These are phyloP conservation scores for Boechera retrofracta DNA, from an alignment of 345 rosid genomes.

Conservation along the genomic window DNA sequence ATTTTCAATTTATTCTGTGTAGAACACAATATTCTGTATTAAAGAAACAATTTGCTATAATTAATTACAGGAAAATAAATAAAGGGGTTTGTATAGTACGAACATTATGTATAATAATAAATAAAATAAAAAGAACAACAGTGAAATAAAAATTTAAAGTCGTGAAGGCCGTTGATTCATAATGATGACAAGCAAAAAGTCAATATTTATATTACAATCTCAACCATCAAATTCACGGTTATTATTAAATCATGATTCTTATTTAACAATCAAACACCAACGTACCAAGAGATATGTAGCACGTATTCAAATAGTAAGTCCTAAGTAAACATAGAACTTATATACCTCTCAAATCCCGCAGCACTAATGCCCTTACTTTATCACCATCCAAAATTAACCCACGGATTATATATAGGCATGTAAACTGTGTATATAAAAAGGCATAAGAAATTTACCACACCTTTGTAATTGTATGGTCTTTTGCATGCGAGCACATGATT, in stretches of 20 bases:
- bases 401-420: slow-evolving; percentile 2
- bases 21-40: slow-evolving; percentile 5
- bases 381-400: not conserved
- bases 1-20: slow-evolving; percentile 7
- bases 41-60: slow-evolving; percentile 10
- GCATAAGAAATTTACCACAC: not conserved
- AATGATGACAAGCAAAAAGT: slow-evolving; percentile 24
- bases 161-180: slow-evolving; percentile 26
- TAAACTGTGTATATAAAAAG: not conserved
- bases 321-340: slow-evolving; percentile 19
- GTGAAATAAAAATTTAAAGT: slow-evolving; percentile 18
- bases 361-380: slow-evolving; percentile 1
- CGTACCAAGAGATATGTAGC: slow-evolving; percentile 17
- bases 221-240: slow-evolving; percentile 32
- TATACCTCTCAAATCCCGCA: not conserved
- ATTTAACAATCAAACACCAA: slow-evolving; percentile 23
- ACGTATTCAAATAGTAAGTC: slow-evolving; percentile 21
- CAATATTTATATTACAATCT: slow-evolving; percentile 21
- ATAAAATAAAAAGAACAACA: slow-evolving; percentile 4
- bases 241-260: slow-evolving; percentile 9
- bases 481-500: slow-evolving; percentile 25
- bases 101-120: not conserved
- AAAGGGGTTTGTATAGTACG: slow-evolving; percentile 1
- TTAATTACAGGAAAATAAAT: not conserved
- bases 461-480: slow-evolving; percentile 22